These are phyloP conservation scores for Hemisphaericaspora subhashii DNA, from an alignment of 1,139 yeast genomes.

Conservation along the genomic window DNA sequence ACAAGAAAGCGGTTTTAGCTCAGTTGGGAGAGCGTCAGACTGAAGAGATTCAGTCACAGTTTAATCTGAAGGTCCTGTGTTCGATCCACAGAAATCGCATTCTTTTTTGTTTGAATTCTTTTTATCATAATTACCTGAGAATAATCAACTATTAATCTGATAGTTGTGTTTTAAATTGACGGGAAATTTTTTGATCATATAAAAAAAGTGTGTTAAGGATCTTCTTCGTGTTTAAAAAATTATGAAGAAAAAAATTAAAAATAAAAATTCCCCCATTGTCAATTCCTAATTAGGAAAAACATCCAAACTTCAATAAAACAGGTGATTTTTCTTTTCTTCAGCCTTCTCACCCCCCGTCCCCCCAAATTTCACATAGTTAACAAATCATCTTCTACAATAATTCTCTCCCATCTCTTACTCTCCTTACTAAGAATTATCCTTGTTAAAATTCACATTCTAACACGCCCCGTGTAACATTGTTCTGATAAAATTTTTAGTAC, in stretches of 20 bases:
- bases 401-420: too few relatives aligned
- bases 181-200: too few relatives aligned
- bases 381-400: too few relatives aligned
- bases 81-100: slow-evolving; percentile 91
- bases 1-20: slow-evolving; percentile 59
- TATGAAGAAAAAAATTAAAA: neutral
- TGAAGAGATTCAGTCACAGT: slow-evolving; percentile 50
- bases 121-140: neutral
- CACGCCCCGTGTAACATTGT: too few relatives aligned
- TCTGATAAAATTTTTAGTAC: too few relatives aligned
- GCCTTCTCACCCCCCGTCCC: neutral
- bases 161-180: too few relatives aligned
- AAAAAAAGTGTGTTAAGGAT: too few relatives aligned
- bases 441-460: too few relatives aligned
- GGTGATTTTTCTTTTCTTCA: neutral
- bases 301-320: neutral
- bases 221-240: too few relatives aligned
- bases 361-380: neutral
- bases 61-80: slow-evolving; percentile 90
- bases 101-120: slow-evolving; percentile 19
- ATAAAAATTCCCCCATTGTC: neutral
- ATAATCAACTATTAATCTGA: too few relatives aligned
- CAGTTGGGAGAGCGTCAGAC: slow-evolving; percentile 91
- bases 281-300: neutral
- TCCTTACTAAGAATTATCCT: too few relatives aligned